Conservation (phyloP, 371 early-diverging fungal genomes). For the Circinella umbellata region DNA sequence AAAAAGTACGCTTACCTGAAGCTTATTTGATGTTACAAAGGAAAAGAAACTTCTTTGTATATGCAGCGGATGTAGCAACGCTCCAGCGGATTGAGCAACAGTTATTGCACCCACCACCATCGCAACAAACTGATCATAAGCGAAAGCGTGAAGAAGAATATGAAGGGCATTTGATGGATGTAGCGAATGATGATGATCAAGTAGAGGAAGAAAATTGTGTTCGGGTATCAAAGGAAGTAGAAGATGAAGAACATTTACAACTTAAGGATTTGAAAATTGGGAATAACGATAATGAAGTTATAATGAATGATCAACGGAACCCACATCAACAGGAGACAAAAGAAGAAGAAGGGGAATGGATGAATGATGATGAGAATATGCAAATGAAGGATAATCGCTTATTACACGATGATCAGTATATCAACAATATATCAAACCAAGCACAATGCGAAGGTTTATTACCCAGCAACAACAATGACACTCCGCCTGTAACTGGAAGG, state of each 20-base stretch:
- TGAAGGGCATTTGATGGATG: background rate
- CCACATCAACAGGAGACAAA: too few relatives aligned
- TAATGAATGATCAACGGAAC: background rate
- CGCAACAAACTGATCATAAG: constrained; percentile 17
- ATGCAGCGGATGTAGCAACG: constrained; percentile 54
- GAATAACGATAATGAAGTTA: background rate
- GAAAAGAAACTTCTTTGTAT: constrained; percentile 67
- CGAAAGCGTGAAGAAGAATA: constrained; percentile 21
- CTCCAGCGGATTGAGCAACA: constrained; percentile 39
- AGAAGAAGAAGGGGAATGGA: background rate
- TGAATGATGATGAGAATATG: constrained; percentile 10
- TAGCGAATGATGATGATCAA: background rate
- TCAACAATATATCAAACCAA: constrained; percentile 37
- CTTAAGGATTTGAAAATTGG: background rate
- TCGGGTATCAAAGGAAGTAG: background rate
- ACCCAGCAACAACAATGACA: constrained; percentile 3
- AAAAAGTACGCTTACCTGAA: constrained; percentile 52
- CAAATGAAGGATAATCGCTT: constrained; percentile 21
- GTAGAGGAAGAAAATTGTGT: background rate
- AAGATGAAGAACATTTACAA: constrained; percentile 4
- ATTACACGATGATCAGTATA: constrained; percentile 28
- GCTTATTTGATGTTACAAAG: constrained; percentile 64
- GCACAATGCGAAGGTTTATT: background rate
- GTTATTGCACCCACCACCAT: background rate
- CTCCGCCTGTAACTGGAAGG: constrained; percentile 1